These are phyloP conservation scores for Ceratocystis alfenasii DNA, from an alignment of 2,329 filamentous ascomycete genomes.

Conservation along the genomic window DNA sequence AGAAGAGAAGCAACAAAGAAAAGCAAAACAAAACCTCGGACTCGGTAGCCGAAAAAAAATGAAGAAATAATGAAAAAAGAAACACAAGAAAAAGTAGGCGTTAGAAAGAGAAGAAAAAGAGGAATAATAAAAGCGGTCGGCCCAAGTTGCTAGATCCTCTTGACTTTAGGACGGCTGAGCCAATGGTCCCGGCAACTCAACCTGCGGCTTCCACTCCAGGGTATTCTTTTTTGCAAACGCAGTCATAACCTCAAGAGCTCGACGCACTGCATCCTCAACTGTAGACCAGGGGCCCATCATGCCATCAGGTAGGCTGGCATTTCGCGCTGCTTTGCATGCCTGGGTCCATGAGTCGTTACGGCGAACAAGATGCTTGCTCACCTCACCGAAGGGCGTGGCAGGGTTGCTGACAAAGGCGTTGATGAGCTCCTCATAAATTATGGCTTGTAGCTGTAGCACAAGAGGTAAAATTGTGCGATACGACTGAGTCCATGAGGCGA, in stretches of 20 bases:
- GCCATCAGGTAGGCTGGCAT: background rate
- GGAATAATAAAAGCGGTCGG: background rate
- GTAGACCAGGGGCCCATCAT: slow-evolving; percentile 34
- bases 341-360: slow-evolving; percentile 18
- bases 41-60: background rate
- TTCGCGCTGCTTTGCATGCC: slow-evolving; percentile 28
- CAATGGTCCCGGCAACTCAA: slow-evolving; percentile 35
- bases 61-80: background rate
- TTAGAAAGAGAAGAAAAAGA: background rate
- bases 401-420: slow-evolving; percentile 29
- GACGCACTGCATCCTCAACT: slow-evolving; percentile 35
- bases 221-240: slow-evolving; percentile 36
- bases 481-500: slow-evolving; percentile 30
- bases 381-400: slow-evolving; percentile 28
- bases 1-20: background rate
- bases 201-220: slow-evolving; percentile 37
- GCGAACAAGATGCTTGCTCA: slow-evolving; percentile 21
- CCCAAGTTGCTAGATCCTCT: background rate
- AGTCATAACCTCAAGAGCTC: slow-evolving; percentile 33
- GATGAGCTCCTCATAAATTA: slow-evolving; percentile 37
- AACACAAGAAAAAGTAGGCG: background rate
- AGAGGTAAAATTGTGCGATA: slow-evolving; percentile 34
- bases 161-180: background rate
- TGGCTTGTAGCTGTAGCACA: slow-evolving; percentile 34
- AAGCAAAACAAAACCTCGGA: background rate